Base-by-base conservation (phyloP, 345 rosid species). In the Euphorbia tirucalli region DNA sequence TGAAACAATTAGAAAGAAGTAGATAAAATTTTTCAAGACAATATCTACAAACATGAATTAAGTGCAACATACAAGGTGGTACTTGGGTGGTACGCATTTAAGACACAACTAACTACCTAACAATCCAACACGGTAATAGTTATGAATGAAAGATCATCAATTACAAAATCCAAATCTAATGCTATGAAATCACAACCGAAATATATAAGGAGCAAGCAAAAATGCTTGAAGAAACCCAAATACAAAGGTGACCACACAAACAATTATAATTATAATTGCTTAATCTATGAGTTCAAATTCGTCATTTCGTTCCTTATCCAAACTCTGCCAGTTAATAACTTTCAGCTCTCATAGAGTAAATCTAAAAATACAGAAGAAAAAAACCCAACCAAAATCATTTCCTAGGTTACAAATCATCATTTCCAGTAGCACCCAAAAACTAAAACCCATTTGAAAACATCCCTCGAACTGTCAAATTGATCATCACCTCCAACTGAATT, bases 371-470 rank as follows among this genome's bases (percentile, higher is more conserved):
- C 49, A 59, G 5, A 65, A 60, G 10, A 11, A 31, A 30, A 30
- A 31, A 32, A 27, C 27, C 24, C 5, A 18, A n/a, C 16, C 11
- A 9, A 2, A 35, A 43, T 70, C 75, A 11, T 62, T 49, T 22
- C 61, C 11, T 13, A 48, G 32, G 44, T 46, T 3, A 37, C 44
- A 62, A 30, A 16, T 15, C 57, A 11, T 30, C 70, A 52, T 49
- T 35, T 63, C 48, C 52, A 69, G 58, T 68, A 35, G 43, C 39
- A 74, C 11, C 39, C 43, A 30, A 15, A 66, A 28, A 58, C 11
- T 31, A 28, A 70, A 68, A 55, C 70, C 69, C 49, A 52, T 31
- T 48, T 68, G 30, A 71, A 46, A 13, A 60, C 25, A 13, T 22
- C 35, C 61, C 15, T 14, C 28, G 31, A 61, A 72, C 13, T 18